These are phyloP conservation scores for Achlya hypogyna DNA, from an alignment of 352 stramenopile genomes.

Conservation along the genomic window DNA sequence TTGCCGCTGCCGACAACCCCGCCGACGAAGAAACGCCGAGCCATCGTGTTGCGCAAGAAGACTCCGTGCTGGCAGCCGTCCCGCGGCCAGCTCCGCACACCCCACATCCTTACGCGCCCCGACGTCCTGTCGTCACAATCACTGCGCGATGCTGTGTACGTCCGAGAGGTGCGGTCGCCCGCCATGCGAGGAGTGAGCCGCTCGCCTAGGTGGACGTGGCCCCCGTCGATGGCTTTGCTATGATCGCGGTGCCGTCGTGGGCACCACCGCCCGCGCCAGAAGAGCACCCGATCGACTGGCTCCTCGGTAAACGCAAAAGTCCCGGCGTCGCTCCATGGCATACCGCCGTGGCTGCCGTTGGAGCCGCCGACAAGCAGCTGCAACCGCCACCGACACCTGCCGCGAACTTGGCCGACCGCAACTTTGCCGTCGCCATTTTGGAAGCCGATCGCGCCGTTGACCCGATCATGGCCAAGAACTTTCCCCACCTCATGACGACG, in stretches of 20 bases:
- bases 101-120: not conserved
- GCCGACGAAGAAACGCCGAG: not conserved
- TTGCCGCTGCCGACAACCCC: not conserved
- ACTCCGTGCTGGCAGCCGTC: conserved; percentile 2
- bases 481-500: not conserved
- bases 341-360: not conserved
- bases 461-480: not conserved
- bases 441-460: not conserved
- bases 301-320: not conserved
- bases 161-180: not conserved
- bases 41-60: not conserved
- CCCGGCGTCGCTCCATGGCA: not conserved
- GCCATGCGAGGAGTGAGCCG: not conserved
- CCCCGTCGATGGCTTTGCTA: not conserved
- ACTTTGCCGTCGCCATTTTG: not conserved
- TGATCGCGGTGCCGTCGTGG: not conserved
- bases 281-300: not conserved
- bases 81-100: not conserved
- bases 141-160: not conserved
- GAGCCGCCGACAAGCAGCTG: not conserved
- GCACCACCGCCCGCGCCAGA: not conserved
- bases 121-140: not conserved
- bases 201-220: not conserved
- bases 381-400: not conserved
- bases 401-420: not conserved